A percentile compares a stretch with the other conserved stretches of the same genome.
Evolutionary conservation across 257 asterid species (phyloP).

Genomic region (Haberlea rhodopensis): DNA sequence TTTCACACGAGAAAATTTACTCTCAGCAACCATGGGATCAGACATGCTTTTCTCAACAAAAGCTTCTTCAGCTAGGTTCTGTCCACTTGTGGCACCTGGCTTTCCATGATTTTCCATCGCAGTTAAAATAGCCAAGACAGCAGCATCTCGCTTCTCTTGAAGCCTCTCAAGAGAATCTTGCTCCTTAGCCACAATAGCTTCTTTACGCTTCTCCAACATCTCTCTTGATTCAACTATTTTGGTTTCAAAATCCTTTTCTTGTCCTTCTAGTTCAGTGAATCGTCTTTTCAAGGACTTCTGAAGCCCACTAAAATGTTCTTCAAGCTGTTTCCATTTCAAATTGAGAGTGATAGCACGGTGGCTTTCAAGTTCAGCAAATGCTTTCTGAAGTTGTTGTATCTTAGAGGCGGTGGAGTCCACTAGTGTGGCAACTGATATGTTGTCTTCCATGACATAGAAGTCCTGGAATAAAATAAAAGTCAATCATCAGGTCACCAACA

Average conservation of each 20-base stretch:
- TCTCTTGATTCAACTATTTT: slow-evolving; percentile 42
- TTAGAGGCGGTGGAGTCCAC: slow-evolving; percentile 48
- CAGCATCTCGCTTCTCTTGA: slow-evolving; percentile 96
- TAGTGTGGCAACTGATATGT: slow-evolving; percentile 40
- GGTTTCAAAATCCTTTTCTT: slow-evolving; percentile 48
- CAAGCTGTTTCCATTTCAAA: slow-evolving; percentile 60
- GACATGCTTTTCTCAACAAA: slow-evolving; percentile 40
- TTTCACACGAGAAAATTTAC: slow-evolving; percentile 25
- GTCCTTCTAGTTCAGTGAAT: slow-evolving; percentile 55
- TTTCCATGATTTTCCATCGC: slow-evolving; percentile 54
- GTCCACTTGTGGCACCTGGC: slow-evolving; percentile 32
- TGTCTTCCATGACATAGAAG: slow-evolving; percentile 64
- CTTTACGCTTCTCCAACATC: slow-evolving; percentile 66
- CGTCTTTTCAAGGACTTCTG: slow-evolving; percentile 61
- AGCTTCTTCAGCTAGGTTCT: slow-evolving; percentile 40
- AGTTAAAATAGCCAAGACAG: slow-evolving; percentile 69
- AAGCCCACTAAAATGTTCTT: slow-evolving; percentile 58
- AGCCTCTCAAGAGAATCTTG: slow-evolving; percentile 78
- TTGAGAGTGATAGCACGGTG: slow-evolving; percentile 53
- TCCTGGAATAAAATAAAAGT: slow-evolving; percentile 22
- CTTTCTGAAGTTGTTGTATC: slow-evolving; percentile 53
- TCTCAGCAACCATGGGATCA: slow-evolving; percentile 34
- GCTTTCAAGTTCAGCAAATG: slow-evolving; percentile 60
- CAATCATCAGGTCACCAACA: slow-evolving; percentile 14
- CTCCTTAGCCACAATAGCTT: slow-evolving; percentile 76